Evolutionary conservation across 2,329 filamentous ascomycete genomes (phyloP).

Genomic region (Myriosclerotinia duriaeana): DNA sequence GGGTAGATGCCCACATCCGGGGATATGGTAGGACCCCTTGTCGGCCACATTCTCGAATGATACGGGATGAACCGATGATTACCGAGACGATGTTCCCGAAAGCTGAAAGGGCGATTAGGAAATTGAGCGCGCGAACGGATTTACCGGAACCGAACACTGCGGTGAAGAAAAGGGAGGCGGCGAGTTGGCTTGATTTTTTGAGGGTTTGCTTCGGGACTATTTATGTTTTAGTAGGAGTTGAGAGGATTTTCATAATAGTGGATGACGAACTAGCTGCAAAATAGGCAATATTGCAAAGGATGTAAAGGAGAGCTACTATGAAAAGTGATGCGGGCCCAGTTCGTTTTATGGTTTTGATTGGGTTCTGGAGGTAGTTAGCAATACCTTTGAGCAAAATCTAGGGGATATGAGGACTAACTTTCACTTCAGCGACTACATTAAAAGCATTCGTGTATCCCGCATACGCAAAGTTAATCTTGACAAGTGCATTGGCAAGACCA

Average conservation of each 20-base stretch:
- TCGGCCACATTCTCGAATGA: conserved; percentile 58
- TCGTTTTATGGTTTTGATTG: conserved; percentile 54
- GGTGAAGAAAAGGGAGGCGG: conserved; percentile 46
- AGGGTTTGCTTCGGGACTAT: conserved; percentile 54
- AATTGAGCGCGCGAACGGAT: conserved; percentile 48
- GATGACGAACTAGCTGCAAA: conserved; percentile 50
- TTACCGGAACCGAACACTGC: conserved; percentile 50
- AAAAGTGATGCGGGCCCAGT: conserved; percentile 52
- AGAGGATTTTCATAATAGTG: neutral
- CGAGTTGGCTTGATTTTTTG: conserved; percentile 50
- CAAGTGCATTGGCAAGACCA: conserved; percentile 57
- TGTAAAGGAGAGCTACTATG: conserved; percentile 55
- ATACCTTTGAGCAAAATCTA: neutral
- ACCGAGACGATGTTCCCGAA: conserved; percentile 51
- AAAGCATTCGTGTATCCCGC: conserved; percentile 59
- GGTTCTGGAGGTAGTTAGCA: conserved; percentile 46
- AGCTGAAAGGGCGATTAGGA: conserved; percentile 49
- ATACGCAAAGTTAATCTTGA: conserved; percentile 60
- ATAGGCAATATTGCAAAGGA: conserved; percentile 61
- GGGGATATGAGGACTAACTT: conserved; percentile 39
- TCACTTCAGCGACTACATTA: conserved; percentile 61
- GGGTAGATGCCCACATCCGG: conserved; percentile 56
- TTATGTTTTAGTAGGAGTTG: neutral
- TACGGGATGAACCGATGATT: conserved; percentile 53
- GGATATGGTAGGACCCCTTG: conserved; percentile 26